These are phyloP conservation scores for Setaria viridis DNA, from an alignment of 202 grass and related monocot species.

Conservation along the genomic window DNA sequence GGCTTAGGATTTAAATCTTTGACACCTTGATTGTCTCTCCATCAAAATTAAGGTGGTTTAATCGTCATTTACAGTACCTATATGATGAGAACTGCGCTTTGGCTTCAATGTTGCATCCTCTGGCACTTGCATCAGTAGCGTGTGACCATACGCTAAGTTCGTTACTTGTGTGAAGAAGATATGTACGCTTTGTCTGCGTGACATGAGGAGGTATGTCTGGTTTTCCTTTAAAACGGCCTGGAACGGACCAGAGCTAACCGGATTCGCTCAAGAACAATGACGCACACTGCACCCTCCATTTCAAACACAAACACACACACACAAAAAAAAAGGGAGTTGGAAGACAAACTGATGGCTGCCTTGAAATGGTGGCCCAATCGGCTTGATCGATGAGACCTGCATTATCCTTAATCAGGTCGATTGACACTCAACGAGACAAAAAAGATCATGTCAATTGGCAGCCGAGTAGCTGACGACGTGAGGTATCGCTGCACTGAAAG, in stretches of 20 bases:
- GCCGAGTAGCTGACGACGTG: not conserved
- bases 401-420: not conserved
- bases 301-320: not conserved
- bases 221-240: not conserved
- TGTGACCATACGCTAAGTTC: constrained; percentile 17
- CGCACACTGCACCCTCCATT: not conserved
- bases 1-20: not conserved
- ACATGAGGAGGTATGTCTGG: not conserved
- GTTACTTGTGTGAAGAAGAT: constrained; percentile 17
- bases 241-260: not conserved
- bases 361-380: not conserved
- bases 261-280: not conserved
- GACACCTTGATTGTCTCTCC: not conserved
- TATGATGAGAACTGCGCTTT: not conserved
- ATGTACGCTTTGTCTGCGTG: not conserved
- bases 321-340: not conserved
- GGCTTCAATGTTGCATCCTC: not conserved
- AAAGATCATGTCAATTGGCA: not conserved
- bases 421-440: not conserved
- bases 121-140: not conserved
- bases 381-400: not conserved
- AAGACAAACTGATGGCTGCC: not conserved
- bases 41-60: not conserved
- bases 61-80: too few species aligned
- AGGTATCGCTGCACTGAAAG: not conserved